Evolutionary conservation across 2,329 filamentous ascomycete species (phyloP), one percentile per base, ranked within the genome.

Genomic region (Graphilbum ipis-grandicollis): DNA sequence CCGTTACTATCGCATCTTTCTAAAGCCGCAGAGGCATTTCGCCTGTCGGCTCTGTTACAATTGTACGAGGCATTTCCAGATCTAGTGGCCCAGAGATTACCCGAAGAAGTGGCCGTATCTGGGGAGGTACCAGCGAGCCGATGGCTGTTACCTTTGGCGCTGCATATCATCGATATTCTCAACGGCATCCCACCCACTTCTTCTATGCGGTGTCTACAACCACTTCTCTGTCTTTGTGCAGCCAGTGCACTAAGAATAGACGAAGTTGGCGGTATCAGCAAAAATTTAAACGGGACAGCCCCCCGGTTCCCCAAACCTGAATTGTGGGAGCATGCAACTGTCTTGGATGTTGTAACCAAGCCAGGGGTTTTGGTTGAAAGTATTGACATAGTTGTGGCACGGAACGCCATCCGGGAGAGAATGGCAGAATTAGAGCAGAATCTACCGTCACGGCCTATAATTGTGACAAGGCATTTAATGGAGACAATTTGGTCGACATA

Each of bases 31-130:
- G 57, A 60, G 32, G 56, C 55, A 0, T 59, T 58, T 29, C 50
- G 53, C 1, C 44, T 60, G 0, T 50, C 52, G 0, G 52, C 57
- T 0, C 39, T 60, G 14, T 44, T 59, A 3, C 57, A 59, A 26
- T 51, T 60, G 2, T 59, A 60, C 42, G 51, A 57, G 33, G 58
- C 56, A 1, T 48, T 48, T n/a, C 46, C 47, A 2, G 46, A 48
- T n/a, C 39, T 48, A 8, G 21, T 39, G 10, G 26, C 40, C 13
- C 34, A 25, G 23, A 42, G 35, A 9, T n/a, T 18, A 9, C 18
- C 26, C 1, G 21, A 35, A 15, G 19, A 38, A 23, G 23, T 18
- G 15, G 25, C 4, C 14, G 19, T 19, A 29, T 9, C 9, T 21
- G 19, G 17, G 10, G 5, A 14, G 19, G 19, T 25, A 5, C 35